phyloP scores from a whole-genome alignment of 805 yeast species.

The Spencermartinsiella europaea region DNA sequence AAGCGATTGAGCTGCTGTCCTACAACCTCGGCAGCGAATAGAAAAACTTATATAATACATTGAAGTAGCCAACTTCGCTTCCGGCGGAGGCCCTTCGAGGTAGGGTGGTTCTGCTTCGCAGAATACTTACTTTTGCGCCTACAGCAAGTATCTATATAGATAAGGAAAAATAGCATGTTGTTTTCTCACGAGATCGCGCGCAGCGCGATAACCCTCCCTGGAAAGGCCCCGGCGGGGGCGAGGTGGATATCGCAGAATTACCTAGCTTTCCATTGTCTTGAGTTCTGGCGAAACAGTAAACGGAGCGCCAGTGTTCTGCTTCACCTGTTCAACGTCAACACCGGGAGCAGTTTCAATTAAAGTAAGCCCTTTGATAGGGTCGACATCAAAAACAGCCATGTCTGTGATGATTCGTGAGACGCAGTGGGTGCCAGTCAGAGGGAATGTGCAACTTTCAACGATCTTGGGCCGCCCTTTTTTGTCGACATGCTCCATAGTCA shows the following conservation, averaged over 20 bases:
- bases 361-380: conserved; percentile 32
- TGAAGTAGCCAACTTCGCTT: no score
- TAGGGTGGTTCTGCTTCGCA: no score
- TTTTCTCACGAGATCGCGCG: no score
- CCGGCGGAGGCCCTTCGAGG: no score
- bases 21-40: conserved; percentile 14
- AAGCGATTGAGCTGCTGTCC: conserved; percentile 34
- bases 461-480: conserved; percentile 42
- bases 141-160: no score
- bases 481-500: conserved; percentile 41
- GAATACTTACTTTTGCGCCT: no score
- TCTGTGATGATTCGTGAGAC: conserved; percentile 41
- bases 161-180: no score
- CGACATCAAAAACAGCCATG: conserved; percentile 40
- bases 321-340: conserved; percentile 32
- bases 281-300: conserved; percentile 28
- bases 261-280: conserved; percentile 6
- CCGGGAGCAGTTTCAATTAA: conserved; percentile 36
- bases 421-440: conserved; percentile 40
- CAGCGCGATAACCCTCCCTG: no score
- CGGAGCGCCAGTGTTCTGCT: conserved; percentile 33
- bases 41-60: no score
- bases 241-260: no score
- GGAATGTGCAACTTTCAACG: conserved; percentile 37
- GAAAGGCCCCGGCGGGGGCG: no score